phyloP scores from a whole-genome alignment of 164 flowering plant species.

The Nymphaea colorata region DNA sequence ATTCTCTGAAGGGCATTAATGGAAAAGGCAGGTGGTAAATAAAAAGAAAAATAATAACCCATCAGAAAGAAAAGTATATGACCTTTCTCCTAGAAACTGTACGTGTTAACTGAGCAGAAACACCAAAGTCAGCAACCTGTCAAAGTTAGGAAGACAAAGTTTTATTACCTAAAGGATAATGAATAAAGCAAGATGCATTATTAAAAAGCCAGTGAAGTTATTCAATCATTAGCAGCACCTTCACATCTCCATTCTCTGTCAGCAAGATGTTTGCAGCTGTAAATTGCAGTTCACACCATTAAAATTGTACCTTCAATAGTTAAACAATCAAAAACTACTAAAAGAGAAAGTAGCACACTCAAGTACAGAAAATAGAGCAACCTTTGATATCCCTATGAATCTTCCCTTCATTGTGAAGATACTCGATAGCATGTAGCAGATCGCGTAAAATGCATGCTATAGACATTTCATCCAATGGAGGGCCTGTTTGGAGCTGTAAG shows the following conservation, averaged over 20 bases:
- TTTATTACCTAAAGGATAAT: no score
- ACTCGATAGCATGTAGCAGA: slow-evolving; percentile 92
- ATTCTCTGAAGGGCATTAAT: no score
- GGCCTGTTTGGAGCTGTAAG: slow-evolving; percentile 74
- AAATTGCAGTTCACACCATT: slow-evolving; percentile 10
- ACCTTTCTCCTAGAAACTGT: slow-evolving; percentile 99
- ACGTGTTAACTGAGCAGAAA: slow-evolving; percentile 92
- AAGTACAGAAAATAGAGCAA: slow-evolving; percentile 8
- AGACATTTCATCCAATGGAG: slow-evolving; percentile 89
- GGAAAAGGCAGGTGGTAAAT: no score
- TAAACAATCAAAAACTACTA: no score
- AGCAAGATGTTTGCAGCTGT: slow-evolving; percentile 97
- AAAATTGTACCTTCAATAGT: background rate
- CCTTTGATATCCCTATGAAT: slow-evolving; percentile 99
- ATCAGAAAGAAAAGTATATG: no score
- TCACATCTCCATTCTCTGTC: slow-evolving; percentile 95
- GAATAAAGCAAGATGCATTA: background rate
- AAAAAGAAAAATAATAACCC: no score
- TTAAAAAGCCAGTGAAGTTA: background rate
- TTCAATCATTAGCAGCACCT: slow-evolving; percentile 31
- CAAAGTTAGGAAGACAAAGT: slow-evolving; percentile 1
- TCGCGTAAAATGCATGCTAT: slow-evolving; percentile 91
- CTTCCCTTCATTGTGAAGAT: slow-evolving; percentile 91
- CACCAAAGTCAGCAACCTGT: slow-evolving; percentile 99
- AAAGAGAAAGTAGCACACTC: background rate